Evolutionary conservation across 495 filamentous ascomycete species (phyloP).

Genomic region (Penicillium flavigenum): DNA sequence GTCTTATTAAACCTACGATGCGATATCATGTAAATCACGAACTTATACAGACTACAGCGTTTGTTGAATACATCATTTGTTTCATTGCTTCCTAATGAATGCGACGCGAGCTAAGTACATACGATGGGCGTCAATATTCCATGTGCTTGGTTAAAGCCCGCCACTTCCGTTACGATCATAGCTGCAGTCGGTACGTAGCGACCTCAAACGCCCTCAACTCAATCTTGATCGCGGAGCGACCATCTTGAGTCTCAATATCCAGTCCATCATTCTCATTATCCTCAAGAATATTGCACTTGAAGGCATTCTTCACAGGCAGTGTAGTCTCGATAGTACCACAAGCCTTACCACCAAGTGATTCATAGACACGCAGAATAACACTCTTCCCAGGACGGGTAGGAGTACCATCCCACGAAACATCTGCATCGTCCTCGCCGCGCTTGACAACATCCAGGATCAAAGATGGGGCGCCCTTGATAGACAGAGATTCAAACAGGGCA

Average conservation of each 20-base stretch:
- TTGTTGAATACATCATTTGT: conserved; percentile 1
- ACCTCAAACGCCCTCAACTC: conserved; percentile 86
- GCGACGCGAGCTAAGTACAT: neutral
- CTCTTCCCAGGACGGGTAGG: conserved; percentile 68
- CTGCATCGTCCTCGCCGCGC: conserved; percentile 93
- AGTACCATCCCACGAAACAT: conserved; percentile 72
- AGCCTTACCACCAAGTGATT: conserved; percentile 82
- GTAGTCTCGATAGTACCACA: conserved; percentile 63
- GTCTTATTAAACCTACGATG: conserved; percentile 5
- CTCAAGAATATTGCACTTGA: conserved; percentile 71
- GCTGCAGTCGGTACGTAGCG: conserved; percentile 74
- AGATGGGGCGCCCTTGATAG: conserved; percentile 55
- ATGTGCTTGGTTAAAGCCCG: neutral
- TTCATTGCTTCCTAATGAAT: neutral
- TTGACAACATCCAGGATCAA: conserved; percentile 83
- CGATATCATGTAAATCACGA: conserved; percentile 28
- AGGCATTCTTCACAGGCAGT: conserved; percentile 70
- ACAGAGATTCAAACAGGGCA: conserved; percentile 49
- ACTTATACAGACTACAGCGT: conserved; percentile 14
- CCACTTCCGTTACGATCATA: conserved; percentile 39
- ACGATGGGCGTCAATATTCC: neutral
- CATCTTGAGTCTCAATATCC: conserved; percentile 43
- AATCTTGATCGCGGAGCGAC: conserved; percentile 55
- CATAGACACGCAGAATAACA: conserved; percentile 81
- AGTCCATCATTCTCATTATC: conserved; percentile 55